Evolutionary conservation across 2,329 filamentous ascomycete species (phyloP).

Genomic region (Aspergillus vadensis): DNA sequence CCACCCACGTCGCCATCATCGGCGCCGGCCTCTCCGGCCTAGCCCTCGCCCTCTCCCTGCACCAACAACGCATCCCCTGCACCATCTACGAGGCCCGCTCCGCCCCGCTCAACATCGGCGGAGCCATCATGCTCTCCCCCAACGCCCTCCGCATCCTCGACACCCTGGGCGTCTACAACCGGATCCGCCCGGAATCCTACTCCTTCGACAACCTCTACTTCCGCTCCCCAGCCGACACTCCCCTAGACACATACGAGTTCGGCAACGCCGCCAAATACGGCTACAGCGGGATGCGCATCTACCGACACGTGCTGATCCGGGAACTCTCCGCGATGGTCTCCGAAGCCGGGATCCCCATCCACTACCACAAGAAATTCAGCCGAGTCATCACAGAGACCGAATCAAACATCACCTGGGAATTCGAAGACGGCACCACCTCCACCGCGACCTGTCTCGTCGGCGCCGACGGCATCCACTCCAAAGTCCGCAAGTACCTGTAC

Average conservation of each 20-base stretch:
- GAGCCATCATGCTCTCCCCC: slow-evolving; percentile 62
- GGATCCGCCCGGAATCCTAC: slow-evolving; percentile 50
- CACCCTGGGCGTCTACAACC: slow-evolving; percentile 51
- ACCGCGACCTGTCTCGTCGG: slow-evolving; percentile 54
- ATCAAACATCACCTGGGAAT: slow-evolving; percentile 48
- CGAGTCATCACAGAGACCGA: slow-evolving; percentile 47
- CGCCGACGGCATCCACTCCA: slow-evolving; percentile 63
- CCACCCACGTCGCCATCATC: slow-evolving; percentile 46
- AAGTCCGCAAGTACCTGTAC: slow-evolving; percentile 55
- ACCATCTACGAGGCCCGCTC: slow-evolving; percentile 56
- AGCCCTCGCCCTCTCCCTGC: slow-evolving; percentile 57
- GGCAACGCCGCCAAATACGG: slow-evolving; percentile 53
- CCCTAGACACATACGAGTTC: slow-evolving; percentile 49
- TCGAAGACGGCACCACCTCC: slow-evolving; percentile 49
- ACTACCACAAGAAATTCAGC: slow-evolving; percentile 54
- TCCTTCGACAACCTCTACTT: slow-evolving; percentile 57
- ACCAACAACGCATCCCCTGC: slow-evolving; percentile 53
- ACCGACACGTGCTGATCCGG: slow-evolving; percentile 55
- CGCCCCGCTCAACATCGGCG: slow-evolving; percentile 52
- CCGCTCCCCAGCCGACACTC: slow-evolving; percentile 38
- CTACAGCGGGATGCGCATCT: slow-evolving; percentile 58
- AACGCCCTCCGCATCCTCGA: slow-evolving; percentile 60
- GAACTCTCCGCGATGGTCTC: slow-evolving; percentile 48
- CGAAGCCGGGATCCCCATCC: slow-evolving; percentile 41
- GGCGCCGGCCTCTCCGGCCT: slow-evolving; percentile 56